A percentile compares a stretch with the other conserved stretches of the same genome.
phyloP scores from a whole-genome alignment of 768 basidiomycete species.

The Kwoniella bestiolae region DNA sequence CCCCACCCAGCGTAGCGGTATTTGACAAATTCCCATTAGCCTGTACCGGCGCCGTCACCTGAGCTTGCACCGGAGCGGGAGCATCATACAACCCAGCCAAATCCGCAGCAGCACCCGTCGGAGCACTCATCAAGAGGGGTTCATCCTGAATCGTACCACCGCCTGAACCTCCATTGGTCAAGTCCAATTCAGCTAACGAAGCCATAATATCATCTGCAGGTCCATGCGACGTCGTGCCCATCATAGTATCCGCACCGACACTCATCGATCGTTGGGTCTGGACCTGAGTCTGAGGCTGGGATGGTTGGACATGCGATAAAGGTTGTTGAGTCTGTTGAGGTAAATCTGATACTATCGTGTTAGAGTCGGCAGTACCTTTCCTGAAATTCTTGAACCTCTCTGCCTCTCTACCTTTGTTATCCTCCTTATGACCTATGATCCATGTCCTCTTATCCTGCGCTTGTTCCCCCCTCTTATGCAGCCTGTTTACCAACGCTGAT shows the following conservation, averaged over 20 bases:
- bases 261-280: constrained; percentile 36
- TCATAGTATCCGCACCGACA: constrained; percentile 54
- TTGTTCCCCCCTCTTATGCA: constrained; percentile 87
- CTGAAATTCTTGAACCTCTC: constrained; percentile 62
- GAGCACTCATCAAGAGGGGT: constrained; percentile 35
- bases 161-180: constrained; percentile 23
- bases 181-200: constrained; percentile 81
- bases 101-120: constrained; percentile 9
- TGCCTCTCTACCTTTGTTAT: constrained; percentile 76
- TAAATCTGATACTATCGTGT: constrained; percentile 4
- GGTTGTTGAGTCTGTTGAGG: not conserved
- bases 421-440: constrained; percentile 93
- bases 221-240: constrained; percentile 53
- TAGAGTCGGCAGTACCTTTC: constrained; percentile 57
- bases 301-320: constrained; percentile 1
- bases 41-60: not conserved
- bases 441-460: constrained; percentile 95
- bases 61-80: not conserved
- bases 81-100: constrained; percentile 2
- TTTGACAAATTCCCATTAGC: constrained; percentile 21
- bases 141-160: constrained; percentile 49
- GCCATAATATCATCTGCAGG: constrained; percentile 67
- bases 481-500: constrained; percentile 80
- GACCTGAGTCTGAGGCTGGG: constrained; percentile 9
- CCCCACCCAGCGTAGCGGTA: constrained; percentile 44